Percentiles rank a stretch among this genome's conserved stretches.
Evolutionary conservation across 768 basidiomycete species (phyloP).

Genomic region (Tulasnella sp.): DNA sequence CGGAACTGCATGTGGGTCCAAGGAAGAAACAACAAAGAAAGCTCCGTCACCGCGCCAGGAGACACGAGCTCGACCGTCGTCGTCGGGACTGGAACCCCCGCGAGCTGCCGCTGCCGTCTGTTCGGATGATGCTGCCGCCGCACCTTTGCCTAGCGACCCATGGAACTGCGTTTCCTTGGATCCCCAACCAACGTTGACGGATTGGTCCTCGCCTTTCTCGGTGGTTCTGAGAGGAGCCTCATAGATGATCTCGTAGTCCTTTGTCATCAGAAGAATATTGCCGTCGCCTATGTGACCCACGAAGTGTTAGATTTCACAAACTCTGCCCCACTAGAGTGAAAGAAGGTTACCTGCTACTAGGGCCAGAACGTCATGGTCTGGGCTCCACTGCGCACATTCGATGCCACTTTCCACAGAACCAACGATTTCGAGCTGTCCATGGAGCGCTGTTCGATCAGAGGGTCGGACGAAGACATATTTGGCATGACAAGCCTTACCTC

Average conservation of each 20-base stretch:
- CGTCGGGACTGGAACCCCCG: constrained; percentile 59
- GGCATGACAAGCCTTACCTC: neutral
- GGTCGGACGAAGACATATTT: constrained; percentile 49
- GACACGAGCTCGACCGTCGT: constrained; percentile 67
- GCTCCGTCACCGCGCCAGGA: constrained; percentile 94
- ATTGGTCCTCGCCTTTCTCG: constrained; percentile 87
- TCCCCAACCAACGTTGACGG: constrained; percentile 97
- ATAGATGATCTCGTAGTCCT: constrained; percentile 80
- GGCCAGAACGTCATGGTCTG: constrained; percentile 83
- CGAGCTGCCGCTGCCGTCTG: constrained; percentile 38
- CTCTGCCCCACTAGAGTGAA: neutral
- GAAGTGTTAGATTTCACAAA: neutral
- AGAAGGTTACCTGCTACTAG: constrained; percentile 64
- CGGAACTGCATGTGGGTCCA: constrained; percentile 44
- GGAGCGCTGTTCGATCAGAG: constrained; percentile 16
- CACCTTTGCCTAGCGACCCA: constrained; percentile 85
- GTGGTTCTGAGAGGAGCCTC: constrained; percentile 66
- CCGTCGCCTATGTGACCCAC: constrained; percentile 47
- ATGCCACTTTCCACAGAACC: constrained; percentile 86
- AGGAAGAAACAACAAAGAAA: constrained; percentile 78
- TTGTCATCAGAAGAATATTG: constrained; percentile 83
- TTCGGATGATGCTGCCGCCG: constrained; percentile 47
- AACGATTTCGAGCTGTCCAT: constrained; percentile 60
- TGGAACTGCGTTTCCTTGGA: constrained; percentile 96
- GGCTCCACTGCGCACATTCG: constrained; percentile 78